Conservation (phyloP, 768 basidiomycete species). For the Ephemerocybe angulata region DNA sequence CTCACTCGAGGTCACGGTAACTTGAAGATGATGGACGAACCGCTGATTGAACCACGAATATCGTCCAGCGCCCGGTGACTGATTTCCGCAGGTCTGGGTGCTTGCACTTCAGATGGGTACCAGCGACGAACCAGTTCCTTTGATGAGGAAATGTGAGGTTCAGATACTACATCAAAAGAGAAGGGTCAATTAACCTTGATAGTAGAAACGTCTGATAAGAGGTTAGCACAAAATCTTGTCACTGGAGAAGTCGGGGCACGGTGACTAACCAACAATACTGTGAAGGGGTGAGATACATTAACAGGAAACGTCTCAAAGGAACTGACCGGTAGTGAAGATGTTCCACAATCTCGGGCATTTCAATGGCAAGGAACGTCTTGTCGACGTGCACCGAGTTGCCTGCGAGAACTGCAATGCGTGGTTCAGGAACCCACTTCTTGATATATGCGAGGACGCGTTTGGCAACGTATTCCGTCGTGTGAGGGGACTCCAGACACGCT, state of each 20-base stretch:
- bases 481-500: slow-evolving; percentile 70
- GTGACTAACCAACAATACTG: slow-evolving; percentile 67
- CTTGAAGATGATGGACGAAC: slow-evolving; percentile 30
- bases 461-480: slow-evolving; percentile 58
- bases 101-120: slow-evolving; percentile 41
- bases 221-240: slow-evolving; percentile 2
- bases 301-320: no score
- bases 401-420: slow-evolving; percentile 65
- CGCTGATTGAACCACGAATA: slow-evolving; percentile 71
- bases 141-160: not conserved
- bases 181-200: slow-evolving; percentile 54
- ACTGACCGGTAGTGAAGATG: slow-evolving; percentile 77
- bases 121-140: slow-evolving; percentile 76
- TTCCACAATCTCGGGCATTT: slow-evolving; percentile 79
- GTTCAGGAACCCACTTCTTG: slow-evolving; percentile 76
- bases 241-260: not conserved
- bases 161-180: not conserved
- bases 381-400: slow-evolving; percentile 89
- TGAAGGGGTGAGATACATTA: no score
- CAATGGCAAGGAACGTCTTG: slow-evolving; percentile 60
- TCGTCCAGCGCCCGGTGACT: slow-evolving; percentile 83
- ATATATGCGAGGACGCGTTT: slow-evolving; percentile 69
- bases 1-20: not conserved
- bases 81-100: slow-evolving; percentile 33
- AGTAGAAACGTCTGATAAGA: slow-evolving; percentile 71